Evolutionary conservation across 345 rosid species (phyloP).

Genomic region (Moricandia moricandioides): DNA sequence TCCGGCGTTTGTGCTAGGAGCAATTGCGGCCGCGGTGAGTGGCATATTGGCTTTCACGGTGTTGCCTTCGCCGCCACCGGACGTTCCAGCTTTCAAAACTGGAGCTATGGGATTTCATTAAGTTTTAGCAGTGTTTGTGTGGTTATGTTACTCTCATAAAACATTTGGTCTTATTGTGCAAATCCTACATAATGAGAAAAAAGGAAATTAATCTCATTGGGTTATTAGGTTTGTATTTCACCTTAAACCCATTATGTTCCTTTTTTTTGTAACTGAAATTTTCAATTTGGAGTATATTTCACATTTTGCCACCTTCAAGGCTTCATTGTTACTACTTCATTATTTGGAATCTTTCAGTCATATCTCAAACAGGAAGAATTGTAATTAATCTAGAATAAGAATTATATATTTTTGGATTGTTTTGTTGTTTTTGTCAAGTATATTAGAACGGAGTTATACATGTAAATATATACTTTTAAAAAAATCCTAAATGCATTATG

Average conservation of each 20-base stretch:
- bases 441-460: background rate
- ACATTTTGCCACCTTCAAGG: slow-evolving; percentile 12
- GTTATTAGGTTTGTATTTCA: slow-evolving; percentile 33
- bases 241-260: slow-evolving; percentile 29
- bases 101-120: slow-evolving; percentile 41
- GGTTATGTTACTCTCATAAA: slow-evolving; percentile 19
- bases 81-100: slow-evolving; percentile 32
- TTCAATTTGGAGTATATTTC: slow-evolving; percentile 26
- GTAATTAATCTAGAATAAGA: background rate
- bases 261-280: slow-evolving; percentile 16
- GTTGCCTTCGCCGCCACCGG: slow-evolving; percentile 76
- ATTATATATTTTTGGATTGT: background rate
- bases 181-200: slow-evolving; percentile 11
- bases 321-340: slow-evolving; percentile 11
- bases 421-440: background rate
- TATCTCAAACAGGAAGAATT: background rate
- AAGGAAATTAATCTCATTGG: slow-evolving; percentile 14
- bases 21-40: slow-evolving; percentile 59
- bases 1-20: slow-evolving; percentile 75
- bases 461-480: background rate
- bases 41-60: slow-evolving; percentile 54
- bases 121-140: slow-evolving; percentile 7
- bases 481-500: background rate
- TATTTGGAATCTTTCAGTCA: background rate
- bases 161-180: slow-evolving; percentile 31